Percentiles rank a stretch among this genome's conserved stretches.
phyloP scores from a whole-genome alignment of 768 basidiomycete genomes.

The Mycena rebaudengoi region DNA sequence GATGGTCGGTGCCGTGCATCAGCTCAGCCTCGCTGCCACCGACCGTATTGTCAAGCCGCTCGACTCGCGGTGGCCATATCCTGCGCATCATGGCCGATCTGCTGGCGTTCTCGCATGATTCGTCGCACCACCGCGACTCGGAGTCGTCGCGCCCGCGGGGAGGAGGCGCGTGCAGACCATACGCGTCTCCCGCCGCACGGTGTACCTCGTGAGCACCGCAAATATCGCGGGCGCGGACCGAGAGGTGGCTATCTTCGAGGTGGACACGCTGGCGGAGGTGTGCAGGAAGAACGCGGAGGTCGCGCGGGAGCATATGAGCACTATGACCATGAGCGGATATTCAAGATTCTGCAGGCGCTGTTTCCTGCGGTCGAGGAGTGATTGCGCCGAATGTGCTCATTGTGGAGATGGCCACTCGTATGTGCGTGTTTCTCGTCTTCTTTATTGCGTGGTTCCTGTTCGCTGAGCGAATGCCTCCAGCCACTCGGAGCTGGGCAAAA shows the following conservation, averaged over 20 bases:
- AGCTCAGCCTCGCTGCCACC: constrained; percentile 66
- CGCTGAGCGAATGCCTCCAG: constrained; percentile 33
- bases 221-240: constrained; percentile 60
- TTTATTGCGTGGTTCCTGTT: no score
- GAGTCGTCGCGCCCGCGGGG: constrained; percentile 52
- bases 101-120: constrained; percentile 64
- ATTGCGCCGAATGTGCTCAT: constrained; percentile 43
- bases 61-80: constrained; percentile 61
- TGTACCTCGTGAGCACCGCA: constrained; percentile 63
- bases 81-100: constrained; percentile 83
- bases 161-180: no score
- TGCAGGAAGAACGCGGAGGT: constrained; percentile 68
- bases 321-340: constrained; percentile 76
- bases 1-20: constrained; percentile 77
- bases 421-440: constrained; percentile 51
- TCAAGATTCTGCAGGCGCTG: constrained; percentile 61
- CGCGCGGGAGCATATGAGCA: constrained; percentile 67
- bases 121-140: constrained; percentile 44
- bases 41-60: constrained; percentile 55
- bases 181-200: no score
- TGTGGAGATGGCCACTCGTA: constrained; percentile 49
- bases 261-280: constrained; percentile 50
- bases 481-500: constrained; percentile 49
- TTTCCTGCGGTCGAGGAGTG: constrained; percentile 42
- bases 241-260: constrained; percentile 64